Percentiles rank a stretch among this genome's conserved stretches.
Evolutionary conservation across 805 yeast species (phyloP).

Genomic region (Pichia exigua): DNA sequence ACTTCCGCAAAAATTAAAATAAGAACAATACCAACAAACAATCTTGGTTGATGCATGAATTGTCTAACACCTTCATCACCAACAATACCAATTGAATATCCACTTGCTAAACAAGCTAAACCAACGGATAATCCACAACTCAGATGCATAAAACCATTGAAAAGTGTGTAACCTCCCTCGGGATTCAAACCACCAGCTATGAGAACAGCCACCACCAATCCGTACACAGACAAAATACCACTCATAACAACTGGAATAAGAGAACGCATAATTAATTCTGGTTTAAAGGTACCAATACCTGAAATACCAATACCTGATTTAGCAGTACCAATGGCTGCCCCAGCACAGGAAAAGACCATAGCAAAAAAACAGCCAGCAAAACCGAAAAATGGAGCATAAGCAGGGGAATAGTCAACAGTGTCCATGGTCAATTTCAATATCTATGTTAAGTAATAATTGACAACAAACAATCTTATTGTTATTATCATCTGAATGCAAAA

Average conservation of each 20-base stretch:
- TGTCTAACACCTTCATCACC: conserved; percentile 99
- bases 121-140: conserved; percentile 99
- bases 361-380: conserved; percentile 99
- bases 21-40: conserved; percentile 97
- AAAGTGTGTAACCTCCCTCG: conserved; percentile 65
- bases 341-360: conserved; percentile 96
- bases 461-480: neutral
- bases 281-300: conserved; percentile 96
- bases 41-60: conserved; percentile 95
- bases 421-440: neutral
- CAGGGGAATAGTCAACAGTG: conserved; percentile 35
- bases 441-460: neutral
- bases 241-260: conserved; percentile 98
- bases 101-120: conserved; percentile 94
- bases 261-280: conserved; percentile 87
- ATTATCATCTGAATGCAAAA: neutral
- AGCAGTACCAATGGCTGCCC: conserved; percentile 99
- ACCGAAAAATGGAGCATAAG: conserved; percentile 94
- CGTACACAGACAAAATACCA: conserved; percentile 98
- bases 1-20: conserved; percentile 98
- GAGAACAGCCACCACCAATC: conserved; percentile 91
- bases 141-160: conserved; percentile 95
- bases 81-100: conserved; percentile 98
- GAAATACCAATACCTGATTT: conserved; percentile 99
- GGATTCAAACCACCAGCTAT: conserved; percentile 86